Evolutionary conservation across 352 stramenopile genomes (phyloP), one percentile per base, ranked within the genome.

Genomic region (Saprolegnia diclina): DNA sequence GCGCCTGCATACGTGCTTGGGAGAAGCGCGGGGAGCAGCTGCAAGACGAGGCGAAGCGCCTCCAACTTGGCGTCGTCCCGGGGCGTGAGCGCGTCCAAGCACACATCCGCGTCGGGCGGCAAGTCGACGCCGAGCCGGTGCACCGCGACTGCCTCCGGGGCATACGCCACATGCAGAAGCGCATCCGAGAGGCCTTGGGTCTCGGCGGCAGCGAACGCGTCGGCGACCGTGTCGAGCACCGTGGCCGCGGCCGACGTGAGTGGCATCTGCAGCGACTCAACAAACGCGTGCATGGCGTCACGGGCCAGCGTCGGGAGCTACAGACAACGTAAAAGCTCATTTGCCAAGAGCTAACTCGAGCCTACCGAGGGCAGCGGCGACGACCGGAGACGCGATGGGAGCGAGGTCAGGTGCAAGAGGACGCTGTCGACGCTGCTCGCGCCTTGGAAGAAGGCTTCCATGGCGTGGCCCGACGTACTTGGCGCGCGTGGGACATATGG

Each of bases 1-100:
- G 13, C 45, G 19, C 6, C 11, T 19, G 1, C 24, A 4, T 22
- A 48, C 7, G 9, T 18, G 18, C 10, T 19, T 3, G n/a, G 1
- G 2, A 91, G 90, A 11, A 91, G 74, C 72, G 90, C 53, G 10
- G 75, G 76, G 5, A 88, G 62, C 19, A 76, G 79, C 5, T 77
- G 78, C 16, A 93, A 72, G 10, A 84, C 80, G 0, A 81, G 81
- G 61, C 91, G 66, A 32, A 93, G 65, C 11, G 80, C 76, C 63
- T 90, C 89, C n/a, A 91, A 57, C 52, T 91, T 93, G 67, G 77
- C 81, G 64, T 93, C 85, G 50, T 93, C 83, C 46, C 90, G 89
- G 0, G 85, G 81, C 5, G 85, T 85, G 48, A 81, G 83, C n/a
- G 85, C 75, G 68, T 93, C 85, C 21, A 93, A 65, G 42, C 88